phyloP scores from a whole-genome alignment of 805 yeast genomes.

The Diddensiella caesifluorescens region DNA sequence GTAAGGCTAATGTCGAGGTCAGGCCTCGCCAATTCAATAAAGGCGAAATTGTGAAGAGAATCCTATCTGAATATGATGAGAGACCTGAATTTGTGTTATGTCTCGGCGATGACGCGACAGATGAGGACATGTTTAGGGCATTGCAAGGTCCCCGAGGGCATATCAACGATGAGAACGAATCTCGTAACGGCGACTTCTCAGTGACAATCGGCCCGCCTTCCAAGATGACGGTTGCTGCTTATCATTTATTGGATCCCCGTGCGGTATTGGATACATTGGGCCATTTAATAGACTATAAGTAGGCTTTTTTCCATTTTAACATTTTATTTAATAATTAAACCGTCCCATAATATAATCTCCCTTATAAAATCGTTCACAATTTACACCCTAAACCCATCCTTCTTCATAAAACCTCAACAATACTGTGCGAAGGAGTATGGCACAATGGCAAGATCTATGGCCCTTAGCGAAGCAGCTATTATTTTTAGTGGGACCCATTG shows the following conservation, averaged over 20 bases:
- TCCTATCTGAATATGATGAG: conserved; percentile 48
- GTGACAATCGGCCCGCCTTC: conserved; percentile 92
- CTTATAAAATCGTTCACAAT: neutral
- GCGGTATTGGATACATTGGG: conserved; percentile 85
- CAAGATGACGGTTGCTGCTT: conserved; percentile 75
- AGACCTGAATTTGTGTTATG: conserved; percentile 73
- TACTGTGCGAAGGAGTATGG: no score
- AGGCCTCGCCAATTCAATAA: conserved; percentile 91
- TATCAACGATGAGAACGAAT: conserved; percentile 6
- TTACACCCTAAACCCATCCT: neutral
- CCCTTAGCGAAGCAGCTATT: conserved; percentile 1
- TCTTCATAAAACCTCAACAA: no score
- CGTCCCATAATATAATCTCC: neutral
- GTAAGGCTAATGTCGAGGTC: conserved; percentile 97
- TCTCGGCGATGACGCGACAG: conserved; percentile 93
- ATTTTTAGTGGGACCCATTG: neutral
- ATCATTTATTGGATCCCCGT: conserved; percentile 77
- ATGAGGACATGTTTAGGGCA: conserved; percentile 93
- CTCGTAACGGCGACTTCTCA: conserved; percentile 55
- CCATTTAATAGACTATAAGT: conserved; percentile 4
- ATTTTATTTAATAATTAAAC: neutral
- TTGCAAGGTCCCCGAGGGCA: conserved; percentile 36
- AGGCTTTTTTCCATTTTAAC: neutral
- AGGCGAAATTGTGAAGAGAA: conserved; percentile 87
- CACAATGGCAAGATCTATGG: no score